Conservation (phyloP, 2,329 filamentous ascomycete genomes). For the Leptosphaerulina australis region DNA sequence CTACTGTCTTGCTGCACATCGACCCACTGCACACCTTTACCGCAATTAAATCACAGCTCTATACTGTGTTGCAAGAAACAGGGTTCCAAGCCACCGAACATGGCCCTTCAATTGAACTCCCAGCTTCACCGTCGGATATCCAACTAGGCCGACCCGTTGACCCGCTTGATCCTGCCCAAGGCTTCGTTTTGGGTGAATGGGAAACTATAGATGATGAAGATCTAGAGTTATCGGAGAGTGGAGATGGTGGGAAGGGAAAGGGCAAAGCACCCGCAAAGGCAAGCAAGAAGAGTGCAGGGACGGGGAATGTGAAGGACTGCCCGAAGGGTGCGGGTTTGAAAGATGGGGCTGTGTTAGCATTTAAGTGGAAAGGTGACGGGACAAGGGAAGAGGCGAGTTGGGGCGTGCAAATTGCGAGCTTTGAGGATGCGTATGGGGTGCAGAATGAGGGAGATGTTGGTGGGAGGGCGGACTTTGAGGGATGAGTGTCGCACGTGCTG, state of each 20-base stretch:
- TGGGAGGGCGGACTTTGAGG: constrained; percentile 38
- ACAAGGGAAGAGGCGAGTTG: constrained; percentile 29
- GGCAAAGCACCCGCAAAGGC: constrained; percentile 14
- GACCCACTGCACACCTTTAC: constrained; percentile 51
- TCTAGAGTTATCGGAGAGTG: no score
- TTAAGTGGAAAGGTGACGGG: constrained; percentile 42
- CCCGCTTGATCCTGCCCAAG: constrained; percentile 47
- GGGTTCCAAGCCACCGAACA: constrained; percentile 38
- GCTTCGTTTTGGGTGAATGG: constrained; percentile 50
- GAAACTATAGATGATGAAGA: constrained; percentile 41
- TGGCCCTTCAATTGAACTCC: constrained; percentile 47
- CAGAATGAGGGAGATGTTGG: constrained; percentile 42
- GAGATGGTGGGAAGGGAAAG: constrained; percentile 50
- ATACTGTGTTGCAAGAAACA: constrained; percentile 51
- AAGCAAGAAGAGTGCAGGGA: constrained; percentile 2
- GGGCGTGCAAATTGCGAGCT: constrained; percentile 46
- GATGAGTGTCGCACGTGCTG: no score
- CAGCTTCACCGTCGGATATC: constrained; percentile 48
- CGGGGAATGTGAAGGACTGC: constrained; percentile 32
- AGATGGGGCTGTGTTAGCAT: constrained; percentile 46
- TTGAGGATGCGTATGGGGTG: constrained; percentile 47
- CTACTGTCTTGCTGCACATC: constrained; percentile 55
- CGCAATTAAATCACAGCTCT: constrained; percentile 51
- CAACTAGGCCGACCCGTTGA: constrained; percentile 51
- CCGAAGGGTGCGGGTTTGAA: constrained; percentile 46